Conservation (phyloP, 2,329 filamentous ascomycete species). For the Didymella glomerata region DNA sequence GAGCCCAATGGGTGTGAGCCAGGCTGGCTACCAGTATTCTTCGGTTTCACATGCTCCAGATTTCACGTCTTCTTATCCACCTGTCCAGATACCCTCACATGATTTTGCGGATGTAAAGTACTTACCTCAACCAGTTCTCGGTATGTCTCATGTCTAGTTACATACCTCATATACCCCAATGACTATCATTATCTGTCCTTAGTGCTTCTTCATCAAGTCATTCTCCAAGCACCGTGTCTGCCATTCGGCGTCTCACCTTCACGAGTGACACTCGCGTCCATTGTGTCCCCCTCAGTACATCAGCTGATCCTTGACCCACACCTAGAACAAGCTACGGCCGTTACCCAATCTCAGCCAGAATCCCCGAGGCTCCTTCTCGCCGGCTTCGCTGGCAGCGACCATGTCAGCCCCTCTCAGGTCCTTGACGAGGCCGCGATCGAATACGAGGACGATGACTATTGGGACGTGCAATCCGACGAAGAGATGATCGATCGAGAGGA, state of each 20-base stretch:
- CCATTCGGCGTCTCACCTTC: constrained; percentile 1
- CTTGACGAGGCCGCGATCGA: constrained; percentile 54
- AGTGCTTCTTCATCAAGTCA: constrained; percentile 21
- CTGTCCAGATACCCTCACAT: constrained; percentile 49
- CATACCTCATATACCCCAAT: constrained; percentile 44
- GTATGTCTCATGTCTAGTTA: constrained; percentile 54
- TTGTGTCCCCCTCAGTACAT: constrained; percentile 2
- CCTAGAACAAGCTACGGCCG: constrained; percentile 37
- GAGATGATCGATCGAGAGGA: constrained; percentile 49
- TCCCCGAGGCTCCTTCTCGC: constrained; percentile 35
- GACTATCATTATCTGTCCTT: constrained; percentile 41
- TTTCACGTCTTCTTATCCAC: constrained; percentile 41
- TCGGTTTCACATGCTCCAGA: constrained; percentile 37
- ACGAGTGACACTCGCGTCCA: constrained; percentile 1
- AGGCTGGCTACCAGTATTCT: constrained; percentile 28
- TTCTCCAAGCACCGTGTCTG: constrained; percentile 10
- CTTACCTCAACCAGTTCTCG: constrained; percentile 50
- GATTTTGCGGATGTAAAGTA: constrained; percentile 50
- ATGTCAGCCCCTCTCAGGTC: constrained; percentile 46
- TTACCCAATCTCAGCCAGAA: constrained; percentile 23
- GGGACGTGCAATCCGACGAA: constrained; percentile 59
- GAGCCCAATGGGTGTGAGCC: constrained; percentile 33
- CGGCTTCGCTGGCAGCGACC: constrained; percentile 53
- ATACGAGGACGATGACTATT: constrained; percentile 60
- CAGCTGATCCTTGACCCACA: constrained; percentile 34